Base-by-base conservation (phyloP, 2,329 filamentous ascomycete genomes). In the Cordyceps cicadae region DNA sequence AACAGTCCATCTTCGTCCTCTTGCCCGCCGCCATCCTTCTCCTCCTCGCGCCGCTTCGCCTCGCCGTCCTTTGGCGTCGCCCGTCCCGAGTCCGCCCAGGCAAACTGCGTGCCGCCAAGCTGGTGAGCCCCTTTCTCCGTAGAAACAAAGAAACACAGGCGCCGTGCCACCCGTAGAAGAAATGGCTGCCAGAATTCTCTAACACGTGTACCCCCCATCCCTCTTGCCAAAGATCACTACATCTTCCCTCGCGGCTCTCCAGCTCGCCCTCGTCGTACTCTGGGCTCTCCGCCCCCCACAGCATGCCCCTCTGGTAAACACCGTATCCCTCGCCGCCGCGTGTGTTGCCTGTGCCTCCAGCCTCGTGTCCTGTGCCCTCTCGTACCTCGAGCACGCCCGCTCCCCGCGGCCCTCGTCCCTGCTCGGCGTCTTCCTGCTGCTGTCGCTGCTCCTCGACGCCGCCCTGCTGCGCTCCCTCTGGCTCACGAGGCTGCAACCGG, bases 391-490 rank as follows among this genome's bases (percentile, higher is more conserved):
- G 63, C 71, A 75, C 59, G 62, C 63, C 64, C 70, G 66, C 37
- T 72, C 70, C 26, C 64, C 67, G 8, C 64, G 67, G 48, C 72
- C 73, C 21, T 75, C 72, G 1, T 65, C 66, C 29, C 63, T 73
- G 41, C 62, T 75, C 62, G 70, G 66, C 62, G 64, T 66, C 32
- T 75, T 76, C 65, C 59, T 76, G 3, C 66, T 73, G 34, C 59
- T 70, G 51, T 71, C 70, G 8, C 50, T 74, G 54, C 60, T 74
- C 17, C 64, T 75, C n/a, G 73, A 76, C 62, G 62, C 62, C 45
- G 71, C 72, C 0, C 67, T 70, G 17, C 62, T 72, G 49, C 69
- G 72, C 53, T 75, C 71, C 14, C 66, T 76, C 17, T 75, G 73
- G 70, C 58, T 64, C 12, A 9, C 19, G 29, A 24, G 49, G 70